Conservation (phyloP, 176 grass and related monocot species). For the Microstegium vimineum region DNA sequence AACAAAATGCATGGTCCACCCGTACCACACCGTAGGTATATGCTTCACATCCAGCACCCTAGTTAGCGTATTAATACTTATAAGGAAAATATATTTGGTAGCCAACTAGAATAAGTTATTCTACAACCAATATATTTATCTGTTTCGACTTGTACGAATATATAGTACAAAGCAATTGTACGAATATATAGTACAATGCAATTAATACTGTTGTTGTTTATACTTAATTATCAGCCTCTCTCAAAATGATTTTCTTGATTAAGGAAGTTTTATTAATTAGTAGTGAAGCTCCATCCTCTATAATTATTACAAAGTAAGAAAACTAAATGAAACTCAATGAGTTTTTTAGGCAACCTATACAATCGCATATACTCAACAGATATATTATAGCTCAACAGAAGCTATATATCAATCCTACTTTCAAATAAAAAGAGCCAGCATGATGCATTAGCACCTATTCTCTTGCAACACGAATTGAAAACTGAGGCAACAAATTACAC, state of each 20-base stretch:
- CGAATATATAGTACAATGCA: not conserved
- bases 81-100: no score
- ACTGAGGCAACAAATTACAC: not conserved
- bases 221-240: not conserved
- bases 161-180: not conserved
- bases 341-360: not conserved
- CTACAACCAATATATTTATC: no score
- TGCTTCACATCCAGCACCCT: not conserved
- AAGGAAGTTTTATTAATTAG: not conserved
- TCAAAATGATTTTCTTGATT: not conserved
- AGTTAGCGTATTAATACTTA: no score
- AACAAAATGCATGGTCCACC: conserved; percentile 30
- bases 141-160: no score
- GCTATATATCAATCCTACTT: not conserved
- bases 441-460: no score
- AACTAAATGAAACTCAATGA: not conserved
- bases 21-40: not conserved
- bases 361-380: not conserved
- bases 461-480: not conserved
- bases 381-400: not conserved
- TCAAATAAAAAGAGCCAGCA: not conserved
- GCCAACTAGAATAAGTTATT: no score
- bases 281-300: not conserved
- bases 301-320: not conserved
- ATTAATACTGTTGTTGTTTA: not conserved